Conservation (phyloP, 352 stramenopile species). For the Globisporangium rhizosaccharum region DNA sequence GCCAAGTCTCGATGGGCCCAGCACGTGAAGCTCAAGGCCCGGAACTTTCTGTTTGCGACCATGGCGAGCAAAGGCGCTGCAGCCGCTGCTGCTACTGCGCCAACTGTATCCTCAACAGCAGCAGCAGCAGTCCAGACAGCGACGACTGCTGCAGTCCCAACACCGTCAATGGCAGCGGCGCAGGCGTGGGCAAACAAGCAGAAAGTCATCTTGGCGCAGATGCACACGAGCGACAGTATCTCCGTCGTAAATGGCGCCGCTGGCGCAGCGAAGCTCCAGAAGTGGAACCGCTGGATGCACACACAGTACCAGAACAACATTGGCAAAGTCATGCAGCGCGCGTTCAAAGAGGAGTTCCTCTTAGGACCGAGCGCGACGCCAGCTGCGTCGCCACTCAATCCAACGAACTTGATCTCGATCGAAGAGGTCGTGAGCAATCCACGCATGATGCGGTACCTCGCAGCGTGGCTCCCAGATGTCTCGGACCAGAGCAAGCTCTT, state of each 20-base stretch:
- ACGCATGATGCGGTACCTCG: slow-evolving; percentile 79
- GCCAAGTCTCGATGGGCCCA: slow-evolving; percentile 80
- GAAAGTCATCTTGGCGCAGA: slow-evolving; percentile 58
- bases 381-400: slow-evolving; percentile 18
- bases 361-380: slow-evolving; percentile 16
- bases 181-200: slow-evolving; percentile 76
- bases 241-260: slow-evolving; percentile 14
- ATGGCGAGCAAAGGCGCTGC: slow-evolving; percentile 25
- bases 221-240: slow-evolving; percentile 25
- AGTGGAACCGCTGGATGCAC: slow-evolving; percentile 80
- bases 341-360: slow-evolving; percentile 58
- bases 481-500: slow-evolving; percentile 76
- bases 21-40: slow-evolving; percentile 80
- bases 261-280: slow-evolving; percentile 71
- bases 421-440: slow-evolving; percentile 77
- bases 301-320: slow-evolving; percentile 73
- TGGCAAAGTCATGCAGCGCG: slow-evolving; percentile 56
- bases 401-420: slow-evolving; percentile 56
- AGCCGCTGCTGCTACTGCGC: slow-evolving; percentile 3
- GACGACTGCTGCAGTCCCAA: slow-evolving; percentile 17
- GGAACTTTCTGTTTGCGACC: slow-evolving; percentile 68
- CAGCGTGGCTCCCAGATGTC: slow-evolving; percentile 47
- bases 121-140: not conserved
- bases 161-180: slow-evolving; percentile 38
- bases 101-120: not conserved